phyloP scores from a whole-genome alignment of 1,139 yeast species.

The Yamadazyma aaseri region DNA sequence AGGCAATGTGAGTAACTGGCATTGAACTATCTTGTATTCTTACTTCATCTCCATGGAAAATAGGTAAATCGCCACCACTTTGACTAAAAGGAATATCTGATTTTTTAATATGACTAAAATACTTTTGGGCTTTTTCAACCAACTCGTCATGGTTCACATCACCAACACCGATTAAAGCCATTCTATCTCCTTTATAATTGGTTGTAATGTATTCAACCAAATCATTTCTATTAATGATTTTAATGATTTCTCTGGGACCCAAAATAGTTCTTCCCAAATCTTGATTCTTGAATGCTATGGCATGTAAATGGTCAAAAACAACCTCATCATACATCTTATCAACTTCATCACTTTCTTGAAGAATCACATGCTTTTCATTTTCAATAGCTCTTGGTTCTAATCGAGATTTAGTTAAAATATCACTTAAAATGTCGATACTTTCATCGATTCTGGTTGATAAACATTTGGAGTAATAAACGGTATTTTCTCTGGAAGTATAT shows the following conservation, averaged over 20 bases:
- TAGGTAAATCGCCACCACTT: conserved; percentile 79
- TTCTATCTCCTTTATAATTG: conserved; percentile 93
- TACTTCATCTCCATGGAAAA: conserved; percentile 82
- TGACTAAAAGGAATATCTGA: conserved; percentile 65
- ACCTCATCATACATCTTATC: conserved; percentile 98
- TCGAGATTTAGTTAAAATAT: conserved; percentile 82
- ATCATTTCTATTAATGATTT: conserved; percentile 73
- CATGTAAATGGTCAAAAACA: conserved; percentile 94
- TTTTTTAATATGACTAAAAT: conserved; percentile 73
- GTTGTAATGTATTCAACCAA: conserved; percentile 75
- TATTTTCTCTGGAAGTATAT: conserved; percentile 94
- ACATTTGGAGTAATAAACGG: conserved; percentile 94
- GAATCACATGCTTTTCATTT: conserved; percentile 92
- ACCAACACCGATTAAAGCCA: conserved; percentile 97
- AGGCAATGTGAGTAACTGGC: conserved; percentile 88
- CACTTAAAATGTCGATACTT: conserved; percentile 85
- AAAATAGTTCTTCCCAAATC: conserved; percentile 96
- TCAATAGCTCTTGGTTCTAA: conserved; percentile 84
- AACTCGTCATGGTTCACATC: conserved; percentile 85
- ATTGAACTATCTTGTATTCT: conserved; percentile 78
- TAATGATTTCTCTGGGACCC: conserved; percentile 90
- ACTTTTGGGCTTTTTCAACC: conserved; percentile 70
- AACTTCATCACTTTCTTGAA: conserved; percentile 96
- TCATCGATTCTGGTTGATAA: conserved; percentile 76
- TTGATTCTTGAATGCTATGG: conserved; percentile 85